phyloP scores from a whole-genome alignment of 2,329 filamentous ascomycete genomes.

The Ophiocordyceps camponoti-rufipedis region DNA sequence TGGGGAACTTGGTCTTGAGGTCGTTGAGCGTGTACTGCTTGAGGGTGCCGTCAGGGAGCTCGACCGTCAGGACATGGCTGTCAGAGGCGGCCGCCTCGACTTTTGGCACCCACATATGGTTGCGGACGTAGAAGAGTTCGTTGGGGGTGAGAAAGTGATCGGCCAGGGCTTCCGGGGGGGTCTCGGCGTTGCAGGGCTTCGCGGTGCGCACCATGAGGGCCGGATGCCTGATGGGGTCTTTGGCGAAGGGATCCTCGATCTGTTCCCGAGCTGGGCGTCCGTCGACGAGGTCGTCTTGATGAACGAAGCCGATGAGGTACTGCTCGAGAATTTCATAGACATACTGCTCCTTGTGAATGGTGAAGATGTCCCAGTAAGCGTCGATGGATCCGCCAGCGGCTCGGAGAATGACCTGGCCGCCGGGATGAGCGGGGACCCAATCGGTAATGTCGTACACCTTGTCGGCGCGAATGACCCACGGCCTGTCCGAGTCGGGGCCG shows the following conservation, averaged over 20 bases:
- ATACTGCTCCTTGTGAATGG: slow-evolving; percentile 47
- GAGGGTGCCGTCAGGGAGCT: slow-evolving; percentile 34
- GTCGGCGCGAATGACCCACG: slow-evolving; percentile 46
- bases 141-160: slow-evolving; percentile 35
- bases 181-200: slow-evolving; percentile 44
- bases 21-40: slow-evolving; percentile 34
- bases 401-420: slow-evolving; percentile 48
- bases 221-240: slow-evolving; percentile 33
- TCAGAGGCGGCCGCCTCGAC: slow-evolving; percentile 18
- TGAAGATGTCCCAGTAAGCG: slow-evolving; percentile 52
- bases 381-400: slow-evolving; percentile 48
- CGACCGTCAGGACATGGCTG: slow-evolving; percentile 30
- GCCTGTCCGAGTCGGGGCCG: slow-evolving; percentile 29
- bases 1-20: slow-evolving; percentile 30
- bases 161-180: slow-evolving; percentile 28
- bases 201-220: slow-evolving; percentile 31
- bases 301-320: slow-evolving; percentile 44
- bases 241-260: slow-evolving; percentile 41
- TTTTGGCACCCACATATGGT: slow-evolving; percentile 45
- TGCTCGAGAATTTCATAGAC: slow-evolving; percentile 47
- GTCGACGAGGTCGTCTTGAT: slow-evolving; percentile 38
- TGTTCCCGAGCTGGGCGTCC: slow-evolving; percentile 31
- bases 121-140: slow-evolving; percentile 38
- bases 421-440: slow-evolving; percentile 47
- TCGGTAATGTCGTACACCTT: slow-evolving; percentile 56